Base-by-base conservation (phyloP, 306 rosid species). In the Acmispon strigosus region DNA sequence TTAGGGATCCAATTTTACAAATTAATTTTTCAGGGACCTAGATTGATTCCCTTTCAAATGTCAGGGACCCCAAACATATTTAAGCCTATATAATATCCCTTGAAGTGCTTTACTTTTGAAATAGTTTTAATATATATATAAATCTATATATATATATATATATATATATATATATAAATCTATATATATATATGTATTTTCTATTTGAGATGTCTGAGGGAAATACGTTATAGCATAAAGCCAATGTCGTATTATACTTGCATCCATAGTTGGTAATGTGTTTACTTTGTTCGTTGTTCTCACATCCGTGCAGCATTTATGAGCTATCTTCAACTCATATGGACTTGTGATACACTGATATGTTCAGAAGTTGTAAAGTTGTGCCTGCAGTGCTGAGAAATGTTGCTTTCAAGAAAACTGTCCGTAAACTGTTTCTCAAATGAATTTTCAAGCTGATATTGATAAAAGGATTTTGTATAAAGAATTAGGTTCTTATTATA, bases 91-190 rank as follows among this genome's bases (percentile, higher is more conserved):
- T n/a, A n/a, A n/a, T n/a, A n/a, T 41, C 70, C 50, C 34, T 43
- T 19, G 14, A 0, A 50, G 70, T 49, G 52, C 16, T 49, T 72
- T 48, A 61, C 69, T 72, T 47, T 58, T 29, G 67, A 71, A 57
- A 44, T 27, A 7, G 10, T 47, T 48, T 51, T 51, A 72, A 24
- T 62, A 49, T 62, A 22, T 22, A n/a, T n/a, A n/a, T n/a, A n/a
- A n/a, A n/a, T n/a, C n/a, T n/a, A n/a, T n/a, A n/a, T 2, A 27
- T 27, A 27, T 27, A 27, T 27, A 27, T 27, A 27, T 27, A 27
- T 27, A 27, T 27, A 27, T 27, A 27, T 27, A 27, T 27, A 27
- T 27, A 27, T 27, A 27, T 27, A 27, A 1, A 27, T 27, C 1
- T 27, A 27, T 27, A 27, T 27, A 27, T 27, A 27, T 27, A 2